A percentile compares a stretch with the other conserved stretches of the same genome.
These are phyloP conservation scores for Brettanomyces sp. DNA, from an alignment of 805 yeast genomes.

Conservation along the genomic window DNA sequence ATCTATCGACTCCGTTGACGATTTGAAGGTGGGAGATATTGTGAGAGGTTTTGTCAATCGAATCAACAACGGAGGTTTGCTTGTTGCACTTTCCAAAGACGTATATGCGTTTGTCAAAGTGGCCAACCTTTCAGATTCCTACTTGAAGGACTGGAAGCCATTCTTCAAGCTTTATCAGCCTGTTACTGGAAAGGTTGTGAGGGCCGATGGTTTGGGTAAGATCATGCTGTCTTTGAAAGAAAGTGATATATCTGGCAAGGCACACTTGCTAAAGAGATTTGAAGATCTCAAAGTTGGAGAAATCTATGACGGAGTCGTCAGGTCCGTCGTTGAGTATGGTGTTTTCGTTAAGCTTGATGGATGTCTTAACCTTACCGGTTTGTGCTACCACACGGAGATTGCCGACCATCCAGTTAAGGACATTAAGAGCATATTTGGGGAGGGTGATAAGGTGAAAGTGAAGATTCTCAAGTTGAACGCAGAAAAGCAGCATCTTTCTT, in stretches of 20 bases:
- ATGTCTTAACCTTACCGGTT: conserved; percentile 67
- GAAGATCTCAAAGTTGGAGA: conserved; percentile 65
- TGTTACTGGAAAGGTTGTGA: conserved; percentile 64
- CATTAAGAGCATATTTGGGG: conserved; percentile 59
- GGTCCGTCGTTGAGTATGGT: conserved; percentile 77
- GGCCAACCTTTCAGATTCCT: conserved; percentile 72
- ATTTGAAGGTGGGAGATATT: conserved; percentile 59
- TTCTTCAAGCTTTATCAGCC: conserved; percentile 61
- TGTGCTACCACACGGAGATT: conserved; percentile 79
- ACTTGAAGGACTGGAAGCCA: conserved; percentile 81
- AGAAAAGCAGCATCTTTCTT: conserved; percentile 65
- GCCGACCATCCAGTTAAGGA: conserved; percentile 59
- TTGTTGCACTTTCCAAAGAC: conserved; percentile 62
- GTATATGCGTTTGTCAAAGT: conserved; percentile 75
- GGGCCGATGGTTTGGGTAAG: conserved; percentile 52
- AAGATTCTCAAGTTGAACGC: conserved; percentile 56
- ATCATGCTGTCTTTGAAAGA: conserved; percentile 74
- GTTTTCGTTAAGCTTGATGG: conserved; percentile 78
- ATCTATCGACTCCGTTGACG: conserved; percentile 36
- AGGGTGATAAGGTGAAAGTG: conserved; percentile 87
- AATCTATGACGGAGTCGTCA: conserved; percentile 67
- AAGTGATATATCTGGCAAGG: conserved; percentile 66
- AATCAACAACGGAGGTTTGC: conserved; percentile 67
- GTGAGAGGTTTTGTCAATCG: conserved; percentile 76
- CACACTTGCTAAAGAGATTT: conserved; percentile 47